Percentiles rank a stretch among this genome's conserved stretches.
These are phyloP conservation scores for Ogataea wickerhamii DNA, from an alignment of 805 yeast genomes.

Conservation along the genomic window DNA sequence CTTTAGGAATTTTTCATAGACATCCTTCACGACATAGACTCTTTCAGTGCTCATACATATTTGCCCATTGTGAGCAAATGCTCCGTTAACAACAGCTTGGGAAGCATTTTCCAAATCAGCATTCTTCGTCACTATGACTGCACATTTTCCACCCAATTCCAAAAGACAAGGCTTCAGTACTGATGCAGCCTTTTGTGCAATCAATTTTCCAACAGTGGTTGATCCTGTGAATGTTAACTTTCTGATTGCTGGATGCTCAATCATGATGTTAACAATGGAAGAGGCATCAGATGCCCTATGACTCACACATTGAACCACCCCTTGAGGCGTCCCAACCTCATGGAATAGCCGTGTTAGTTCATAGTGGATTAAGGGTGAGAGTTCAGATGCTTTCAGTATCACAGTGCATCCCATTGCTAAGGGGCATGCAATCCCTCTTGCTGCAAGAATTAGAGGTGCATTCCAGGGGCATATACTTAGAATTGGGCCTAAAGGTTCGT, in stretches of 20 bases:
- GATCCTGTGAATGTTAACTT: conserved; percentile 88
- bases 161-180: conserved; percentile 71
- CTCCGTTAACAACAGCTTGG: conserved; percentile 65
- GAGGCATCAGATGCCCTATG: conserved; percentile 7
- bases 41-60: conserved; percentile 86
- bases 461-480: conserved; percentile 10
- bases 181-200: conserved; percentile 80
- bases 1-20: conserved; percentile 46
- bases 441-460: conserved; percentile 7
- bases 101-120: conserved; percentile 40
- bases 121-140: conserved; percentile 57
- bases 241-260: conserved; percentile 13
- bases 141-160: conserved; percentile 91
- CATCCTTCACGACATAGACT: conserved; percentile 52
- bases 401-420: conserved; percentile 9
- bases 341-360: conserved; percentile 4
- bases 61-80: conserved; percentile 74
- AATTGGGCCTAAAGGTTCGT: conserved; percentile 8
- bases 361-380: conserved; percentile 8
- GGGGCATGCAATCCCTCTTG: conserved; percentile 9
- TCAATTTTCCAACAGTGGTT: conserved; percentile 65
- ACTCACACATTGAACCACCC: conserved; percentile 6
- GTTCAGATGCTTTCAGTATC: conserved; percentile 7
- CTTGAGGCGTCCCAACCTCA: conserved; percentile 7
- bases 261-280: conserved; percentile 1